These are phyloP conservation scores for Onygenales sp. DNA, from an alignment of 2,329 filamentous ascomycete genomes.

Conservation along the genomic window DNA sequence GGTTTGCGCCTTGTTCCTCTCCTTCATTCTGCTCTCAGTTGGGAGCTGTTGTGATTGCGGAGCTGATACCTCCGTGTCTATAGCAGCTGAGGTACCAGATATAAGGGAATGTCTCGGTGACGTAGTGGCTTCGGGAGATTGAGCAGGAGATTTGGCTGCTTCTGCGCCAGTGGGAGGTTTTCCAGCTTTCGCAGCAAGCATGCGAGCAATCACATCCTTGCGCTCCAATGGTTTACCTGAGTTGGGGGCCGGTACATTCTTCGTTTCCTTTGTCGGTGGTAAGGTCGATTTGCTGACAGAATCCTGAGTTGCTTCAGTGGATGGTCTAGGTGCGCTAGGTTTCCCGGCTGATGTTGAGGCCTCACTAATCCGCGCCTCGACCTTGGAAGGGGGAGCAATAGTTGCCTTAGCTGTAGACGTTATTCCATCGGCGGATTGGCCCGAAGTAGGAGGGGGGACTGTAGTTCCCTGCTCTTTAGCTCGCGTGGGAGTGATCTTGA, in stretches of 20 bases:
- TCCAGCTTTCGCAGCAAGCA: constrained; percentile 62
- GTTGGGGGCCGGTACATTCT: constrained; percentile 3
- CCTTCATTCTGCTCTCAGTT: constrained; percentile 21
- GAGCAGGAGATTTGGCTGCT: constrained; percentile 1
- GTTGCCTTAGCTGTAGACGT: constrained; percentile 66
- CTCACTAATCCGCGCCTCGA: not conserved
- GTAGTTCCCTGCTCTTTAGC: not conserved
- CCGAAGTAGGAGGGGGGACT: constrained; percentile 8
- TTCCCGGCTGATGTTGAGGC: not conserved
- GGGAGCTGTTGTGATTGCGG: constrained; percentile 2
- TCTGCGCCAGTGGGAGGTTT: constrained; percentile 29
- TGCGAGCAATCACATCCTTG: constrained; percentile 66
- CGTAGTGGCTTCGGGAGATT: not conserved
- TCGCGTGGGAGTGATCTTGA: constrained; percentile 29
- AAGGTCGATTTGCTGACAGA: constrained; percentile 7
- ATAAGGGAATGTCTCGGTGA: not conserved
- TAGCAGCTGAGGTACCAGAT: constrained; percentile 10
- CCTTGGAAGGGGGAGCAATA: not conserved
- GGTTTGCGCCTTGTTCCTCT: constrained; percentile 56
- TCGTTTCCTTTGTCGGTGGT: not conserved
- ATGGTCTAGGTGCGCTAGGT: constrained; percentile 1
- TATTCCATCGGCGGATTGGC: constrained; percentile 56
- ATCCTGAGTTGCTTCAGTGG: constrained; percentile 8
- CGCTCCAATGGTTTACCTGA: constrained; percentile 49
- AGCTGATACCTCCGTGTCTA: constrained; percentile 16